These are phyloP conservation scores for Angomonas deanei DNA, from an alignment of 208 protist genomes.

Conservation along the genomic window DNA sequence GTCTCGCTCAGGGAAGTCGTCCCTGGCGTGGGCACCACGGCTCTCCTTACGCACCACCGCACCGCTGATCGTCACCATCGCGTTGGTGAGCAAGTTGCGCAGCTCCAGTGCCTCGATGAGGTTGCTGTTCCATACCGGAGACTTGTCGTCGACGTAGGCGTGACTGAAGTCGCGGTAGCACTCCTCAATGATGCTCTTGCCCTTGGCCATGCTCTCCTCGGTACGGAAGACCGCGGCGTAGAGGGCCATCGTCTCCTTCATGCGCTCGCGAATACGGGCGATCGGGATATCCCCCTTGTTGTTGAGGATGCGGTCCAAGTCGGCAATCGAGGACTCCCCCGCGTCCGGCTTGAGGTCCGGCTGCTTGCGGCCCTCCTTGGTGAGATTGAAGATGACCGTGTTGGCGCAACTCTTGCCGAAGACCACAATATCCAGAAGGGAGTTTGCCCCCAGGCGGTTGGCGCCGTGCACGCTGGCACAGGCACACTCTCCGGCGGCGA, in stretches of 20 bases:
- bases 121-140: conserved; percentile 96
- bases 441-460: conserved; percentile 99
- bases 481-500: conserved; percentile 97
- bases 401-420: conserved; percentile 97
- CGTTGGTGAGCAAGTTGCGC: conserved; percentile 96
- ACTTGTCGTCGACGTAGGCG: conserved; percentile 92
- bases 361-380: conserved; percentile 87
- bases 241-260: conserved; percentile 97
- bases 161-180: conserved; percentile 92
- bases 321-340: conserved; percentile 92
- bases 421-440: conserved; percentile 99
- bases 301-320: conserved; percentile 94
- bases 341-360: conserved; percentile 75
- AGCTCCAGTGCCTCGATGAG: conserved; percentile 98
- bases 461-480: conserved; percentile 98
- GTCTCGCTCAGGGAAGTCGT: conserved; percentile 96
- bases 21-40: conserved; percentile 96
- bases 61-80: conserved; percentile 91
- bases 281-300: conserved; percentile 91
- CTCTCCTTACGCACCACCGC: conserved; percentile 95
- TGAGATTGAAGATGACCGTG: conserved; percentile 91
- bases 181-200: conserved; percentile 90
- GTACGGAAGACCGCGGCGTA: conserved; percentile 96
- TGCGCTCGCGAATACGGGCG: conserved; percentile 92
- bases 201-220: conserved; percentile 90